A percentile compares a stretch with the other conserved stretches of the same genome.
phyloP scores from a whole-genome alignment of 2,329 filamentous ascomycete genomes.

The Trichoderma koningii region DNA sequence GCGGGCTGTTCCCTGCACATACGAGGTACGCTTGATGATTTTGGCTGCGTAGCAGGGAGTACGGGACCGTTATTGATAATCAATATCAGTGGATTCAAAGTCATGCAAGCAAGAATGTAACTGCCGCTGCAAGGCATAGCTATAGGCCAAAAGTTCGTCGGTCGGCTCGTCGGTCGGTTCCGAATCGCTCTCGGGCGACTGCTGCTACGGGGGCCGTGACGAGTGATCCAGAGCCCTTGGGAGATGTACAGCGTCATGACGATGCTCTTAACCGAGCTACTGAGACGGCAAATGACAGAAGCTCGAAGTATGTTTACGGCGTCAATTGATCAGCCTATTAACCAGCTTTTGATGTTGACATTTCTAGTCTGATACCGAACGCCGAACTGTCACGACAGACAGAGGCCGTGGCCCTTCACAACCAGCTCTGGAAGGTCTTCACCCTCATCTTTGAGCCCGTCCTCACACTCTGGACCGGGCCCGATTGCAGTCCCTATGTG shows the following conservation, averaged over 20 bases:
- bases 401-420: not conserved
- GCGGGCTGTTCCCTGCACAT: constrained; percentile 2
- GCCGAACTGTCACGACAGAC: not conserved
- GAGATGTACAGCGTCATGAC: not conserved
- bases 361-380: not conserved
- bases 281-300: not conserved
- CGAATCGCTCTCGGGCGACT: not conserved
- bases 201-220: not conserved
- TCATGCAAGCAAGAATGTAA: not conserved
- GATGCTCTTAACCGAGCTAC: not conserved
- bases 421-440: constrained; percentile 9
- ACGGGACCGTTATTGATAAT: not conserved
- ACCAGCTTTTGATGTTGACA: not conserved
- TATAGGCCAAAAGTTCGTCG: not conserved
- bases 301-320: not conserved
- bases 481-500: constrained; percentile 12
- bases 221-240: not conserved
- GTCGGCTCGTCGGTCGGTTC: not conserved
- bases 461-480: constrained; percentile 8
- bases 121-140: not conserved
- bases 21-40: not conserved
- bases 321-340: no score
- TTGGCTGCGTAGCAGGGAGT: not conserved
- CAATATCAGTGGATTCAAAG: constrained; percentile 2
- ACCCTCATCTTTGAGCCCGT: constrained; percentile 2